phyloP scores from a whole-genome alignment of 169 alveolate genomes.

The Plasmodium ovale region DNA sequence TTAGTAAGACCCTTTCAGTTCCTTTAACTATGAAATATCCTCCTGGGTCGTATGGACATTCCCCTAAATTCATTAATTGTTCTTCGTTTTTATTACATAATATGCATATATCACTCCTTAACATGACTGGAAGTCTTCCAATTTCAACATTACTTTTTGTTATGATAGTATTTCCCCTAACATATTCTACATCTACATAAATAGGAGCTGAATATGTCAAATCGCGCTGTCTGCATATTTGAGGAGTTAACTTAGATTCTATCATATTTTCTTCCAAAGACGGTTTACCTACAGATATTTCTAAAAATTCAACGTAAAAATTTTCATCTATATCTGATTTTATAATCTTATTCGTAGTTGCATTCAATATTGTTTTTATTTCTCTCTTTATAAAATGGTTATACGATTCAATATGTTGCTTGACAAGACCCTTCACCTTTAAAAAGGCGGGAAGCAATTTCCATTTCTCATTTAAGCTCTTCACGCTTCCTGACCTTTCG shows the following conservation, averaged over 20 bases:
- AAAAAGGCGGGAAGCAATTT: constrained; percentile 93
- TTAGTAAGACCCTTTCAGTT: constrained; percentile 97
- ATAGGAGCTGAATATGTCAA: constrained; percentile 98
- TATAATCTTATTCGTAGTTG: constrained; percentile 91
- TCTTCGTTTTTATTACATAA: constrained; percentile 76
- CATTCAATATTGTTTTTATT: constrained; percentile 93
- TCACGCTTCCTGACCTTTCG: constrained; percentile 55
- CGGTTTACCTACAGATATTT: constrained; percentile 93
- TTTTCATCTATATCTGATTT: constrained; percentile 90
- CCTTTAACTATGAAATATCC: constrained; percentile 99
- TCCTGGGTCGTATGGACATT: constrained; percentile 97
- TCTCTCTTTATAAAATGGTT: constrained; percentile 94
- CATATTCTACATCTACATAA: constrained; percentile 95
- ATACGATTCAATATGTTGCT: constrained; percentile 96
- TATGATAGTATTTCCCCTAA: constrained; percentile 91
- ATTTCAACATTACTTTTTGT: constrained; percentile 91
- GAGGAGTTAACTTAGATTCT: constrained; percentile 92
- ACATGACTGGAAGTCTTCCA: constrained; percentile 98
- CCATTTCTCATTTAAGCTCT: constrained; percentile 93
- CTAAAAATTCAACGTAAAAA: constrained; percentile 90
- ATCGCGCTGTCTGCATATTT: constrained; percentile 97
- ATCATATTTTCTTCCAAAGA: constrained; percentile 90
- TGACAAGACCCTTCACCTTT: constrained; percentile 94
- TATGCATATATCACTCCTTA: constrained; percentile 94
- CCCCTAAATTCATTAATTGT: constrained; percentile 83